A percentile compares a stretch with the other conserved stretches of the same genome.
Conservation (phyloP, 495 filamentous ascomycete genomes). For the Aspergillus leporis region DNA sequence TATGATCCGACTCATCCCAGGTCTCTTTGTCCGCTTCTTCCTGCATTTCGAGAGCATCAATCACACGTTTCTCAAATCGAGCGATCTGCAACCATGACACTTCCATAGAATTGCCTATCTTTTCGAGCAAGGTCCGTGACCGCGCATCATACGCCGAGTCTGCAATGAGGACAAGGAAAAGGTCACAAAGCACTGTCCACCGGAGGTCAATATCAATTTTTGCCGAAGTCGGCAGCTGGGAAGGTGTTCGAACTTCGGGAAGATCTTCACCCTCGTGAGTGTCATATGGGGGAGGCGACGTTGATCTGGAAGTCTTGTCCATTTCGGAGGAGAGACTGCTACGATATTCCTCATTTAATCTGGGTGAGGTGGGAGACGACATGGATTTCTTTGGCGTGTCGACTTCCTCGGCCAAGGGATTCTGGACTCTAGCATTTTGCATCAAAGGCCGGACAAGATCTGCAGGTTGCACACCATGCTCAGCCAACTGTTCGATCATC, state of each 20-base stretch:
- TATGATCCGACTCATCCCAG: conserved; percentile 95
- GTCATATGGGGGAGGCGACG: conserved; percentile 71
- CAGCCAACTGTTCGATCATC: conserved; percentile 97
- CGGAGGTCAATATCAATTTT: conserved; percentile 95
- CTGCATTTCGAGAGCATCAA: conserved; percentile 97
- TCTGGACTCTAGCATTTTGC: conserved; percentile 91
- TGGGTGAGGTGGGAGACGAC: conserved; percentile 33
- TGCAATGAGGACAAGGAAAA: conserved; percentile 93
- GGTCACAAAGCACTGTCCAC: conserved; percentile 96
- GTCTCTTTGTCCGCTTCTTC: conserved; percentile 88
- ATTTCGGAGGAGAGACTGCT: conserved; percentile 32
- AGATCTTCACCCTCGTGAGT: conserved; percentile 68
- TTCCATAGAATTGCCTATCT: conserved; percentile 73
- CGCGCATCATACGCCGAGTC: conserved; percentile 92
- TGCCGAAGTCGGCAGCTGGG: conserved; percentile 73
- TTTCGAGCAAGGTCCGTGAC: conserved; percentile 82
- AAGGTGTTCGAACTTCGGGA: conserved; percentile 74
- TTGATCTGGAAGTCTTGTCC: conserved; percentile 32
- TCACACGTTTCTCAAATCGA: conserved; percentile 95
- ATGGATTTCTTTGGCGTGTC: conserved; percentile 29
- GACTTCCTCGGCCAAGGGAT: conserved; percentile 70
- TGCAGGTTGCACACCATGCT: conserved; percentile 81
- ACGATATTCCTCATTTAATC: conserved; percentile 26
- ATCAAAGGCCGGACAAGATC: conserved; percentile 86
- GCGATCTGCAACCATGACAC: conserved; percentile 93